Conservation (phyloP, 2,329 filamentous ascomycete genomes). For the Chrysoporthe austroafricana region DNA sequence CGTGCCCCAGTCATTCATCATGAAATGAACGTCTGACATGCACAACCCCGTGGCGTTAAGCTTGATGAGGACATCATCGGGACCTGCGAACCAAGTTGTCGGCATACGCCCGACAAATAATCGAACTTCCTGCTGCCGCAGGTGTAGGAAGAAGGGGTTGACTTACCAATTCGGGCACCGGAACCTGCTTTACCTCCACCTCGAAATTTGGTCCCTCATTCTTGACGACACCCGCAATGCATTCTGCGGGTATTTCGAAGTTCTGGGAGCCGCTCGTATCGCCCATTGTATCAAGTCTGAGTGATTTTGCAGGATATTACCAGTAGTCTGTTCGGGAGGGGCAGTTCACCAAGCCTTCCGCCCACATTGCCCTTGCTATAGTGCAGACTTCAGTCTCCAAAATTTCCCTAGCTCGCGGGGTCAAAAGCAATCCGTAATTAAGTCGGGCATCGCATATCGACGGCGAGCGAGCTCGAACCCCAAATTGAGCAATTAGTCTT, state of each 20-base stretch:
- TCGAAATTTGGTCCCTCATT: constrained; percentile 20
- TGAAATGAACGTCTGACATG: constrained; percentile 32
- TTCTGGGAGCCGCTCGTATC: neutral
- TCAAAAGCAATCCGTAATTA: neutral
- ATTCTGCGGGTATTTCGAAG: constrained; percentile 12
- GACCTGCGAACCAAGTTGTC: constrained; percentile 12
- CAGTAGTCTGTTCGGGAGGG: neutral
- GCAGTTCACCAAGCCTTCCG: neutral
- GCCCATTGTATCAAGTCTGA: constrained; percentile 7
- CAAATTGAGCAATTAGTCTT: neutral
- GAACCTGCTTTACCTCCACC: constrained; percentile 19
- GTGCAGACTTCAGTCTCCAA: neutral
- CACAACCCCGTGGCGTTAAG: constrained; percentile 30
- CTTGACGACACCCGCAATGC: constrained; percentile 17
- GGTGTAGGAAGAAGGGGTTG: neutral
- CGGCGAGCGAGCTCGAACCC: neutral
- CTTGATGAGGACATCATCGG: constrained; percentile 31
- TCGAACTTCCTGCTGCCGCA: constrained; percentile 3
- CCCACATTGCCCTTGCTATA: neutral
- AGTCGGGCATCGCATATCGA: neutral
- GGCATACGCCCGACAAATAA: neutral
- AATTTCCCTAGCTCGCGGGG: neutral
- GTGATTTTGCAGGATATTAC: neutral
- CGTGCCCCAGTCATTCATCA: constrained; percentile 27
- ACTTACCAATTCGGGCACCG: constrained; percentile 21